Evolutionary conservation across 208 protist genomes (phyloP).

Genomic region (Tritrichomonas musculus): DNA sequence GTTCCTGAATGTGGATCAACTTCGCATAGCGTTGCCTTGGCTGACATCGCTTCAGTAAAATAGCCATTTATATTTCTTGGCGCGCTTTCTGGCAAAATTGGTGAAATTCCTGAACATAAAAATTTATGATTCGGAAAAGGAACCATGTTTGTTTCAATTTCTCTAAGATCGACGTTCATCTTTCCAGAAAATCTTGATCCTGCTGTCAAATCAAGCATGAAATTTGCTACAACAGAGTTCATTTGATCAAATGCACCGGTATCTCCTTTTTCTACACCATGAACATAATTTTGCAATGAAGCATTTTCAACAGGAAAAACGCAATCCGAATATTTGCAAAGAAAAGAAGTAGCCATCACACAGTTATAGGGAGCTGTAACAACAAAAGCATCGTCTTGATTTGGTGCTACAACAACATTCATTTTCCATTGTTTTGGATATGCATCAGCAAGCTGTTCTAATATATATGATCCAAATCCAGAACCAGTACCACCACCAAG

Average conservation of each 20-base stretch:
- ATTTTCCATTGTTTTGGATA: slow-evolving; percentile 24
- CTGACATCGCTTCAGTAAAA: slow-evolving; percentile 69
- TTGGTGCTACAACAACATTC: background rate
- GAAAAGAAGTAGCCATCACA: background rate
- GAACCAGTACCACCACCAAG: slow-evolving; percentile 88
- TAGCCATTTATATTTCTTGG: slow-evolving; percentile 62
- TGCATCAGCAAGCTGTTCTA: slow-evolving; percentile 77
- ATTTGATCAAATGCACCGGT: slow-evolving; percentile 73
- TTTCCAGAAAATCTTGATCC: slow-evolving; percentile 78
- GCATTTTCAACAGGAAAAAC: slow-evolving; percentile 32
- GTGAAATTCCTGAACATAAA: slow-evolving; percentile 71
- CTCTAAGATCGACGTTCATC: slow-evolving; percentile 90
- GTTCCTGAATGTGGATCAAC: slow-evolving; percentile 52
- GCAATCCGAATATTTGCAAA: background rate
- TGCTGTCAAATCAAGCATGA: slow-evolving; percentile 80
- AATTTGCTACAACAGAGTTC: slow-evolving; percentile 82
- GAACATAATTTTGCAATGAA: background rate
- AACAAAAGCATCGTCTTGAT: background rate
- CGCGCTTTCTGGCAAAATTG: slow-evolving; percentile 61
- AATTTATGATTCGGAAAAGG: slow-evolving; percentile 80
- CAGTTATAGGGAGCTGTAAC: background rate
- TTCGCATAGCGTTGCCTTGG: slow-evolving; percentile 69
- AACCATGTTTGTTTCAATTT: slow-evolving; percentile 89
- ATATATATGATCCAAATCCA: slow-evolving; percentile 75
- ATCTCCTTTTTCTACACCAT: background rate